A percentile compares a stretch with the other conserved stretches of the same genome.
phyloP scores from a whole-genome alignment of 2,329 filamentous ascomycete species.

The Phyllosticta capitalensis region DNA sequence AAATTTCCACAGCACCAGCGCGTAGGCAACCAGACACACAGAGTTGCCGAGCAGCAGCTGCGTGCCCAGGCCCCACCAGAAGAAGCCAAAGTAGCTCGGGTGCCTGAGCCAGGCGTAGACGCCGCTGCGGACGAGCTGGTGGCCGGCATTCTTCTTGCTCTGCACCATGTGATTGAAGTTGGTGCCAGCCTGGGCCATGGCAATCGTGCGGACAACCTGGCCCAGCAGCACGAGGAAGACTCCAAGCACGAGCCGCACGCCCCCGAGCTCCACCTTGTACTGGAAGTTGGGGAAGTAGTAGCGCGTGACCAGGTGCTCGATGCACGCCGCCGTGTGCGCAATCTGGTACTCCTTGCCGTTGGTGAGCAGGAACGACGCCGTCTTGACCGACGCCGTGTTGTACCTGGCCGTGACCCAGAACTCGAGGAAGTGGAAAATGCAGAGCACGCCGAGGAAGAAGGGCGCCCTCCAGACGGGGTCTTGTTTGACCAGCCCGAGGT shows the following conservation, averaged over 20 bases:
- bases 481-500: conserved; percentile 19
- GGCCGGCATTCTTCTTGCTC: conserved; percentile 55
- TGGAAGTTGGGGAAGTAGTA: conserved; percentile 45
- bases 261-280: conserved; percentile 32
- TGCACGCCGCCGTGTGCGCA: conserved; percentile 65
- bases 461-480: conserved; percentile 48
- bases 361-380: conserved; percentile 71
- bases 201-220: conserved; percentile 65
- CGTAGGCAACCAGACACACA: conserved; percentile 66
- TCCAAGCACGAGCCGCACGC: conserved; percentile 40
- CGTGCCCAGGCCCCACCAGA: conserved; percentile 95
- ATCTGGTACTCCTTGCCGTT: conserved; percentile 81
- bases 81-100: conserved; percentile 95
- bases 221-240: conserved; percentile 56
- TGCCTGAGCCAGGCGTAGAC: conserved; percentile 71
- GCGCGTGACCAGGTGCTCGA: conserved; percentile 59
- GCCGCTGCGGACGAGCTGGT: conserved; percentile 73
- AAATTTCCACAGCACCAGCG: conserved; percentile 72
- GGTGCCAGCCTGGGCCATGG: conserved; percentile 80
- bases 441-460: conserved; percentile 58
- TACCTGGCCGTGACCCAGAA: conserved; percentile 82
- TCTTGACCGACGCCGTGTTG: conserved; percentile 64
- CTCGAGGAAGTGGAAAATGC: conserved; percentile 89
- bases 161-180: conserved; percentile 88
- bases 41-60: conserved; percentile 83